These are phyloP conservation scores for Beauveria medogensis DNA, from an alignment of 2,329 filamentous ascomycete species.

Conservation along the genomic window DNA sequence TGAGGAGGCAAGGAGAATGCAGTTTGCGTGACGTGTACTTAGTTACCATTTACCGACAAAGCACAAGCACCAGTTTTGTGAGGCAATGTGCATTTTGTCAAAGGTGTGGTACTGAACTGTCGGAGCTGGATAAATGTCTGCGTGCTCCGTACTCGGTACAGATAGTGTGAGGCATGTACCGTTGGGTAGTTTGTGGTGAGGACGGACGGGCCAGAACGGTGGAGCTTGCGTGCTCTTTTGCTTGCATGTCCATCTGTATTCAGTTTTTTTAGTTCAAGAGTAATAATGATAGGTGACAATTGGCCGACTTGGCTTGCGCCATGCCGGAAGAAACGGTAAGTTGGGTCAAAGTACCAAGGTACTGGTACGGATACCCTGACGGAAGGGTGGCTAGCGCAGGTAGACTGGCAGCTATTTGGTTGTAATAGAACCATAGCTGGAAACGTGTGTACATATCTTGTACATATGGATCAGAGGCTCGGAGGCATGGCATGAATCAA, in stretches of 20 bases:
- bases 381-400: background rate
- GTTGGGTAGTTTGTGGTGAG: background rate
- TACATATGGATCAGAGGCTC: background rate
- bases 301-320: background rate
- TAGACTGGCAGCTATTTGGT: background rate
- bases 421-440: background rate
- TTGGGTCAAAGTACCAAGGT: background rate
- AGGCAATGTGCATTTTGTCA: too few relatives aligned
- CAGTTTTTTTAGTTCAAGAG: background rate
- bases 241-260: background rate
- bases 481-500: background rate
- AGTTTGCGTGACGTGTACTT: too few relatives aligned
- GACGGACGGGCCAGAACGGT: background rate
- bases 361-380: background rate
- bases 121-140: too few relatives aligned
- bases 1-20: too few relatives aligned
- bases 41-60: background rate
- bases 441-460: background rate
- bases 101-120: too few relatives aligned
- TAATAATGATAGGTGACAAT: background rate
- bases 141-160: too few relatives aligned
- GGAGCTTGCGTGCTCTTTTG: background rate
- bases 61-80: background rate
- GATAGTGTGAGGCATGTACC: background rate
- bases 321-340: constrained; percentile 6